Evolutionary conservation across 306 rosid genomes (phyloP).

Genomic region (Fragaria vesca): DNA sequence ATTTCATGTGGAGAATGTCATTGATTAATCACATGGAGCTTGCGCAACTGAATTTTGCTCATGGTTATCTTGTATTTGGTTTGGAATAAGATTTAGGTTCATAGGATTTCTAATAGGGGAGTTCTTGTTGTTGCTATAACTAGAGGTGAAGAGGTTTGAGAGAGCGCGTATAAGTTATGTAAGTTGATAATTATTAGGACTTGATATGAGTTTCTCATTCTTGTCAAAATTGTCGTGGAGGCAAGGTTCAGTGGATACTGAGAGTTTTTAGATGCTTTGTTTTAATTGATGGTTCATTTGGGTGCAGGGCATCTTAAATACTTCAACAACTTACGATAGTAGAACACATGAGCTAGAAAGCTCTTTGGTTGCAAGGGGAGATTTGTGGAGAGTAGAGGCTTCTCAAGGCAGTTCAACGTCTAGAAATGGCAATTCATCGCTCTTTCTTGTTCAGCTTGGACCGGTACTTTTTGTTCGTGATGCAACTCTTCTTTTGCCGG

Average conservation of each 20-base stretch:
- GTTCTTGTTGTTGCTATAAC: neutral
- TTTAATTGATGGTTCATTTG: constrained; percentile 24
- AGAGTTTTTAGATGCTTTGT: constrained; percentile 11
- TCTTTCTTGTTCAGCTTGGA: constrained; percentile 93
- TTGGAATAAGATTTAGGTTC: no score
- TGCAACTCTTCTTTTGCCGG: constrained; percentile 89
- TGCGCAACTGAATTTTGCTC: neutral
- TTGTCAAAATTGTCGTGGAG: neutral
- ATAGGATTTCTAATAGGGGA: no score
- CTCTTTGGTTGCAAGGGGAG: constrained; percentile 90
- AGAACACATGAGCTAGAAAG: constrained; percentile 82
- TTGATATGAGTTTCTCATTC: no score
- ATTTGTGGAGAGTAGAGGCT: constrained; percentile 95
- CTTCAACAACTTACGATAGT: constrained; percentile 82
- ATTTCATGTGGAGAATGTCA: neutral
- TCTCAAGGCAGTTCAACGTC: constrained; percentile 75
- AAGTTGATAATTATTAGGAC: neutral
- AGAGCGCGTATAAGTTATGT: neutral
- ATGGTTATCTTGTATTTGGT: neutral
- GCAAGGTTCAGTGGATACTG: neutral
- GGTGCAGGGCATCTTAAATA: constrained; percentile 66
- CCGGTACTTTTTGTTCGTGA: constrained; percentile 90
- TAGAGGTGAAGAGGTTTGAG: neutral
- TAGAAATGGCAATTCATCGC: constrained; percentile 75
- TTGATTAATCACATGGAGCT: neutral